These are phyloP conservation scores for Elsinoe ampelina DNA, from an alignment of 2,329 filamentous ascomycete species.

Conservation along the genomic window DNA sequence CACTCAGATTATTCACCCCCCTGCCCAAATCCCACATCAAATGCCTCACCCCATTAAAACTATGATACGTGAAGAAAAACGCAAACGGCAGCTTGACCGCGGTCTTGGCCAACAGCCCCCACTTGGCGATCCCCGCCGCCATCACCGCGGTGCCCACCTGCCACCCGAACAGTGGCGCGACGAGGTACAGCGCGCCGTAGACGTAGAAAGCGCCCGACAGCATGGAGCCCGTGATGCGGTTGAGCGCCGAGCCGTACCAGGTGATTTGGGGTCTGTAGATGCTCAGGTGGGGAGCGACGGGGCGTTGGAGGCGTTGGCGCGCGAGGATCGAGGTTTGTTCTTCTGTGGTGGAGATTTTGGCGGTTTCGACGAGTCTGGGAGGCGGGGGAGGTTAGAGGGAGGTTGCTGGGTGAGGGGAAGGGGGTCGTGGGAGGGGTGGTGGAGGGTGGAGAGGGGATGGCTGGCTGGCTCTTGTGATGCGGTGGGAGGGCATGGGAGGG, in stretches of 20 bases:
- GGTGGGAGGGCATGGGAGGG: too few species aligned
- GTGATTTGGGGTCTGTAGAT: slow-evolving; percentile 86
- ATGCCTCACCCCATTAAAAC: slow-evolving; percentile 61
- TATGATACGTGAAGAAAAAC: slow-evolving; percentile 59
- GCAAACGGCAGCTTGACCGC: slow-evolving; percentile 50
- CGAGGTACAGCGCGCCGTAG: slow-evolving; percentile 73
- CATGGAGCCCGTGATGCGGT: slow-evolving; percentile 72
- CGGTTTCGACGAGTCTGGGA: slow-evolving; percentile 11
- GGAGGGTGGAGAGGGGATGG: neutral
- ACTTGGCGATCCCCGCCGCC: slow-evolving; percentile 54
- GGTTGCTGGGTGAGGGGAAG: too few species aligned
- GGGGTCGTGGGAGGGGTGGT: neutral
- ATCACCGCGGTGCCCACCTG: slow-evolving; percentile 56
- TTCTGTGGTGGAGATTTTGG: slow-evolving; percentile 4
- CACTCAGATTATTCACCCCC: slow-evolving; percentile 53
- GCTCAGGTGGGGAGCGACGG: slow-evolving; percentile 71
- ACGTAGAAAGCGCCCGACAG: slow-evolving; percentile 68
- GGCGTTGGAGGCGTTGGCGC: slow-evolving; percentile 70
- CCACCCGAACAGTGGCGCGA: slow-evolving; percentile 64
- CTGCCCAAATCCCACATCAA: slow-evolving; percentile 59
- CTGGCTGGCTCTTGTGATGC: neutral
- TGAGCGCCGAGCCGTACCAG: slow-evolving; percentile 65
- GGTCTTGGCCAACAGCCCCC: slow-evolving; percentile 51
- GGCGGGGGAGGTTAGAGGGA: neutral
- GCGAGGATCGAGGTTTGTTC: slow-evolving; percentile 51